Percentiles rank a stretch among this genome's conserved stretches.
These are phyloP conservation scores for Trametes punicea DNA, from an alignment of 768 basidiomycete species.

Conservation along the genomic window DNA sequence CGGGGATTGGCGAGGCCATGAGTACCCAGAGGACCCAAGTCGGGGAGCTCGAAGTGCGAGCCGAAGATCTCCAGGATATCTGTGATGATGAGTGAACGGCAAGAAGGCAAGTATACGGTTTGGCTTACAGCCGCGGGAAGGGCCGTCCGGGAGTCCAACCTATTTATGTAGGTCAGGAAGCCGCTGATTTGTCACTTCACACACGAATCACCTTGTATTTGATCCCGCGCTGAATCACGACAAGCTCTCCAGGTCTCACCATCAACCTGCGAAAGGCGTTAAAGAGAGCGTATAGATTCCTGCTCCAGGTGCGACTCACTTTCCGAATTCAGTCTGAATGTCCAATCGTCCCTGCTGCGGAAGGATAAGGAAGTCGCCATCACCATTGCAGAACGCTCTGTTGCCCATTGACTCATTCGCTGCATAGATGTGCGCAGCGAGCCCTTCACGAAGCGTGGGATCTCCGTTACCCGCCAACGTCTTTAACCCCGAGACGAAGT, in stretches of 20 bases:
- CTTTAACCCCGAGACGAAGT: slow-evolving; percentile 60
- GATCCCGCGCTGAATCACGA: slow-evolving; percentile 64
- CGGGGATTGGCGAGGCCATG: slow-evolving; percentile 64
- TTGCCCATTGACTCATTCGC: slow-evolving; percentile 60
- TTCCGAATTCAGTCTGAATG: slow-evolving; percentile 67
- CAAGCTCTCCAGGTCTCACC: slow-evolving; percentile 61
- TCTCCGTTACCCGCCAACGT: slow-evolving; percentile 63
- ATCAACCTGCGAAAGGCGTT: slow-evolving; percentile 41
- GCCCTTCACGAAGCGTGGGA: slow-evolving; percentile 58
- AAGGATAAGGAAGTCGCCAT: slow-evolving; percentile 65
- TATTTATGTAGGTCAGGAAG: slow-evolving; percentile 16
- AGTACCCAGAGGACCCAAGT: slow-evolving; percentile 62
- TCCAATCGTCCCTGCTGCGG: slow-evolving; percentile 64
- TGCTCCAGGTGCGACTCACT: slow-evolving; percentile 35
- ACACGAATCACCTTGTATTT: slow-evolving; percentile 63
- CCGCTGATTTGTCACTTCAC: slow-evolving; percentile 8
- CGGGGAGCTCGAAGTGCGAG: slow-evolving; percentile 58
- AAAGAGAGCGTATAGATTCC: neutral
- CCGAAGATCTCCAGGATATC: slow-evolving; percentile 66
- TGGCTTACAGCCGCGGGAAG: slow-evolving; percentile 56
- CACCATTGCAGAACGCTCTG: slow-evolving; percentile 57
- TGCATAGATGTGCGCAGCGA: slow-evolving; percentile 61
- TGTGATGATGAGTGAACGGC: slow-evolving; percentile 20
- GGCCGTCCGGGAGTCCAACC: slow-evolving; percentile 54
- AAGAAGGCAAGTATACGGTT: neutral